Evolutionary conservation across 1,139 yeast genomes (phyloP), one percentile per base, ranked within the genome.

Genomic region (Candida pseudoviswanathii): DNA sequence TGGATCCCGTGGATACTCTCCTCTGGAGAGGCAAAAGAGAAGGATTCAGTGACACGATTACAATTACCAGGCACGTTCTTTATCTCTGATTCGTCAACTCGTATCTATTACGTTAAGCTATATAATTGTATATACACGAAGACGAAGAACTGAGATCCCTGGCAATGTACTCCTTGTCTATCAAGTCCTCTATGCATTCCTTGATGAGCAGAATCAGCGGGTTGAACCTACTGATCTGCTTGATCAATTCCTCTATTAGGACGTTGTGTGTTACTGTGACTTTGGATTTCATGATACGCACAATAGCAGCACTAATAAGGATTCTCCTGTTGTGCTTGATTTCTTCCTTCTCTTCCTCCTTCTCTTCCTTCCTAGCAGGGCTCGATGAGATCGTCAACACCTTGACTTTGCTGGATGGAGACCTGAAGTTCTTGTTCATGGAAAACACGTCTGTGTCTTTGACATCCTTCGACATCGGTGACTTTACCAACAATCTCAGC

Each of bases 231-330:
- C 77, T 69, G 36, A 90, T 73, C 55, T 84, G 89, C 48, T 79
- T 77, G 21, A 87, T 77, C 6, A 86, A 82, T 55, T 86, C 92
- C 42, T 79, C 80, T 22, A 89, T 71, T 49, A 92, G 73, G 50
- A 85, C 85, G 55, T 82, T 82, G 63, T 88, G 94, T 38, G 68
- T 74, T 48, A 86, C 62, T 16, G 16, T 16, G 16, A 0, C 77
- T 67, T 58, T 84, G 85, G 89, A 78, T 64, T 94, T 94, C 94
- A 94, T 86, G 8, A 87, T 82, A 48, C 98, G 77, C 2, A 92
- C 96, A 50, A 92, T 81, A 0, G 96, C 96, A 0, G 98, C 97
- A 60, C 89, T 95, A 2, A 89, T 77, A 16, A 16, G 16, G 16
- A 16, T 59, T 86, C 90, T 50, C 78, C 76, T 55, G 82, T 71